These are phyloP conservation scores for Omphalotus olearius DNA, from an alignment of 1,284 basidiomycete species.

Conservation along the genomic window DNA sequence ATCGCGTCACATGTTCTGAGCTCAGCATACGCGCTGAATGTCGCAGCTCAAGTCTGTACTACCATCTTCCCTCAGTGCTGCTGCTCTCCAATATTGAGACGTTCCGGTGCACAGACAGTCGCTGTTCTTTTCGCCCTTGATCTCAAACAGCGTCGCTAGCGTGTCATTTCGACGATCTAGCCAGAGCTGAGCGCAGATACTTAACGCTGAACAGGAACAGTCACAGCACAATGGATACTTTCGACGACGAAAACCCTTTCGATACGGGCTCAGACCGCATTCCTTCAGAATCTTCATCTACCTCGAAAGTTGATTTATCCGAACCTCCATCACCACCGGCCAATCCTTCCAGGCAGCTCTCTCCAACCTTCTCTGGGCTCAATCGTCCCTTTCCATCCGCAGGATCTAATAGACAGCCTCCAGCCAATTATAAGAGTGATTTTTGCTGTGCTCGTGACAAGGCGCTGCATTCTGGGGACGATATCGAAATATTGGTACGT, in stretches of 20 bases:
- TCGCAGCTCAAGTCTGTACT: too few species aligned
- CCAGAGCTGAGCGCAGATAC: background rate
- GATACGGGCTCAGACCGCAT: slow-evolving; percentile 59
- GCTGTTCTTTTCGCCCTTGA: background rate
- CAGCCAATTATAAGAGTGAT: slow-evolving; percentile 57
- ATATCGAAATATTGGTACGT: slow-evolving; percentile 72
- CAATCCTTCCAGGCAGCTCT: slow-evolving; percentile 35
- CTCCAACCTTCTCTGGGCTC: slow-evolving; percentile 35
- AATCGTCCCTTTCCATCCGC: slow-evolving; percentile 50
- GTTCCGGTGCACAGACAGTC: background rate
- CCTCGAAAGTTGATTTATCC: slow-evolving; percentile 57
- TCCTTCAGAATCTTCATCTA: slow-evolving; percentile 61
- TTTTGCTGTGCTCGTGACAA: slow-evolving; percentile 72
- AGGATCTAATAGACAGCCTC: slow-evolving; percentile 43
- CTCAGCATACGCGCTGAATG: too few species aligned
- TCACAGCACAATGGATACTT: slow-evolving; percentile 61
- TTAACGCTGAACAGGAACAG: too few species aligned
- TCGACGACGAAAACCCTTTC: slow-evolving; percentile 80
- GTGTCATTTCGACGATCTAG: background rate
- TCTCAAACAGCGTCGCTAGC: background rate
- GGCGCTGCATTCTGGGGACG: slow-evolving; percentile 76
- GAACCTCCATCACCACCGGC: slow-evolving; percentile 58
- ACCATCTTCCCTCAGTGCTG: too few species aligned
- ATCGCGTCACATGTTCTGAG: too few species aligned
- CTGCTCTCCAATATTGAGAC: background rate